Conservation (phyloP, 1,139 yeast species). For the Scheffersomyces quercinus region DNA sequence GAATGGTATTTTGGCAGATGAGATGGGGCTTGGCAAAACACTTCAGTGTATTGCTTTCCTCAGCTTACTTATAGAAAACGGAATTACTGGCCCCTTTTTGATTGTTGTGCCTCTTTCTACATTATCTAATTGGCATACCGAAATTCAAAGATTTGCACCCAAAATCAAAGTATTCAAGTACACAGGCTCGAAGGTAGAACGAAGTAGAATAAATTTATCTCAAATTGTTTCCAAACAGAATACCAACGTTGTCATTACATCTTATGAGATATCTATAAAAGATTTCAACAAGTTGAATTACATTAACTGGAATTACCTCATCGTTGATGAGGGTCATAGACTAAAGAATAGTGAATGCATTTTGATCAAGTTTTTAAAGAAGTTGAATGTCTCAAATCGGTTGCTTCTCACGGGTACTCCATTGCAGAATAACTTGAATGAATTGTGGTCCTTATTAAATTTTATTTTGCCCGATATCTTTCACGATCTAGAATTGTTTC, state of each 20-base stretch:
- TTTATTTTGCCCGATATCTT: slow-evolving; percentile 91
- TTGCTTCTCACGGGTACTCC: slow-evolving; percentile 91
- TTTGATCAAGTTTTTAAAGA: slow-evolving; percentile 69
- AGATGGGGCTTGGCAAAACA: slow-evolving; percentile 96
- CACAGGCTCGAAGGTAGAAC: slow-evolving; percentile 60
- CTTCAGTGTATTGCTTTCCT: slow-evolving; percentile 80
- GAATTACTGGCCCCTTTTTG: slow-evolving; percentile 79
- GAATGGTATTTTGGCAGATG: slow-evolving; percentile 94
- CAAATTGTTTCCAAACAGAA: slow-evolving; percentile 2
- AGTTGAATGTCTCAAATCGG: slow-evolving; percentile 65
- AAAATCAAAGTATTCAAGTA: slow-evolving; percentile 61
- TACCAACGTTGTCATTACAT: slow-evolving; percentile 63
- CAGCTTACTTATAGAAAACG: slow-evolving; percentile 76
- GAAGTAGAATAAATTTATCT: slow-evolving; percentile 40
- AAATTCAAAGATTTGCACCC: slow-evolving; percentile 76
- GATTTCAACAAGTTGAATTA: slow-evolving; percentile 58
- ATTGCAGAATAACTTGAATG: slow-evolving; percentile 82
- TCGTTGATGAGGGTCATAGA: slow-evolving; percentile 96
- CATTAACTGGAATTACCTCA: slow-evolving; percentile 74
- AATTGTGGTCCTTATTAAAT: slow-evolving; percentile 86
- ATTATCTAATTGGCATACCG: slow-evolving; percentile 79
- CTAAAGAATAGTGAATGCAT: slow-evolving; percentile 80
- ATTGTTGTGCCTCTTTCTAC: slow-evolving; percentile 89
- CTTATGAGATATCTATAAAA: slow-evolving; percentile 76
- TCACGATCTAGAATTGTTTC: slow-evolving; percentile 83